Percentiles rank a stretch among this genome's conserved stretches.
Evolutionary conservation across 805 yeast genomes (phyloP).

Genomic region (Diddensiella transvaalensis): DNA sequence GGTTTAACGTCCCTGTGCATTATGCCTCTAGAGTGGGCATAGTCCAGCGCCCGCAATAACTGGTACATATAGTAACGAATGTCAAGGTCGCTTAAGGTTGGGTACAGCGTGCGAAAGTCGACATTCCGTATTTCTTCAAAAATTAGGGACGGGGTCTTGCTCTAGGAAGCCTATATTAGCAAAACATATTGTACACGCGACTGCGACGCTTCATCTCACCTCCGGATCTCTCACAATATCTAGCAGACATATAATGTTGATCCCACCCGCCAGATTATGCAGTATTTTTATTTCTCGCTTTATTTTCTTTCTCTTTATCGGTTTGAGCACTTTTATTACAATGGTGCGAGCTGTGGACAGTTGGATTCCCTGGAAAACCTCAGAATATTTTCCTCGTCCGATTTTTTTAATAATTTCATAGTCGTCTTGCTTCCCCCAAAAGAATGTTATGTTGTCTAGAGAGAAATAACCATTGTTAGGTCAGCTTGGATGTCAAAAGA

Average conservation of each 20-base stretch:
- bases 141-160: constrained; percentile 78
- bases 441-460: constrained; percentile 57
- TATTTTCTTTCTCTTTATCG: constrained; percentile 89
- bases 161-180: constrained; percentile 17
- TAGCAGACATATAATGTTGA: constrained; percentile 67
- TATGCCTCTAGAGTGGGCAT: constrained; percentile 88
- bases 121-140: constrained; percentile 81
- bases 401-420: constrained; percentile 81
- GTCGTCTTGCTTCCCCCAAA: constrained; percentile 82
- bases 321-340: constrained; percentile 88
- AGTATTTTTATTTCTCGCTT: constrained; percentile 85
- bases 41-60: constrained; percentile 77
- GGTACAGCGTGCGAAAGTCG: constrained; percentile 83
- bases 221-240: constrained; percentile 88
- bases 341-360: constrained; percentile 54
- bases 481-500: neutral
- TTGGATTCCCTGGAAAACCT: constrained; percentile 83
- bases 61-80: constrained; percentile 81
- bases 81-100: constrained; percentile 69
- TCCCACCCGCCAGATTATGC: constrained; percentile 80
- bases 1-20: constrained; percentile 95
- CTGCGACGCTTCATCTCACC: too few species aligned
- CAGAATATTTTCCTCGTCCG: constrained; percentile 92
- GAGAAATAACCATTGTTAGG: neutral
- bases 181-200: neutral